Percentiles rank a stretch among this genome's conserved stretches.
phyloP scores from a whole-genome alignment of 257 asterid species.

The Przewalskia tangutica region DNA sequence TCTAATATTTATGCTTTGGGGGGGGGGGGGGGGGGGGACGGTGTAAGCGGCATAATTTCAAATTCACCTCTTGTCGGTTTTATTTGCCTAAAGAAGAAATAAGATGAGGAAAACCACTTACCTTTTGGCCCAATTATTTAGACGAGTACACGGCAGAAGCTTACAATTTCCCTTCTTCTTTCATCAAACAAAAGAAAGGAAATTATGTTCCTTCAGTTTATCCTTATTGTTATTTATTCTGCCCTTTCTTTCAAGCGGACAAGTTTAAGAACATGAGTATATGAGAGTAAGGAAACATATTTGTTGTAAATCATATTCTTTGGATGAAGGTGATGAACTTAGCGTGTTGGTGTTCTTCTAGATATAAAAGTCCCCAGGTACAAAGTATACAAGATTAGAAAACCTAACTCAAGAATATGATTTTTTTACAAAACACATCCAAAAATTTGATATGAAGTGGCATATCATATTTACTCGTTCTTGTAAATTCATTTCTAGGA shows the following conservation, averaged over 20 bases:
- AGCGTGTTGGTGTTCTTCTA: neutral
- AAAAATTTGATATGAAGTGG: neutral
- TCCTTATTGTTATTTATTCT: neutral
- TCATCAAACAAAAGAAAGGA: neutral
- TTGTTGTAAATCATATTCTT: neutral
- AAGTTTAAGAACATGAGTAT: neutral
- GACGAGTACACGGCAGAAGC: neutral
- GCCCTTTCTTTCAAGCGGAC: neutral
- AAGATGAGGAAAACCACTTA: neutral
- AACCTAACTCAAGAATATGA: neutral
- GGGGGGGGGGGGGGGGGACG: neutral
- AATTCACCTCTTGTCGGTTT: neutral
- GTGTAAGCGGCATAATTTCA: neutral
- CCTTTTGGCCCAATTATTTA: neutral
- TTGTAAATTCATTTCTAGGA: neutral
- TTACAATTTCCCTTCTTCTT: neutral
- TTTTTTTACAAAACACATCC: neutral
- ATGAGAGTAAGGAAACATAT: neutral
- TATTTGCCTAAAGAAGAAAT: neutral
- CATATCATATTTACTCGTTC: neutral
- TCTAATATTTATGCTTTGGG: neutral
- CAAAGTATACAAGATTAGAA: neutral
- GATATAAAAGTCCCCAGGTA: neutral
- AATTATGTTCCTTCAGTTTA: neutral
- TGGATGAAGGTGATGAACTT: neutral